Evolutionary conservation across 805 yeast species (phyloP).

Genomic region (Candida boidinii): DNA sequence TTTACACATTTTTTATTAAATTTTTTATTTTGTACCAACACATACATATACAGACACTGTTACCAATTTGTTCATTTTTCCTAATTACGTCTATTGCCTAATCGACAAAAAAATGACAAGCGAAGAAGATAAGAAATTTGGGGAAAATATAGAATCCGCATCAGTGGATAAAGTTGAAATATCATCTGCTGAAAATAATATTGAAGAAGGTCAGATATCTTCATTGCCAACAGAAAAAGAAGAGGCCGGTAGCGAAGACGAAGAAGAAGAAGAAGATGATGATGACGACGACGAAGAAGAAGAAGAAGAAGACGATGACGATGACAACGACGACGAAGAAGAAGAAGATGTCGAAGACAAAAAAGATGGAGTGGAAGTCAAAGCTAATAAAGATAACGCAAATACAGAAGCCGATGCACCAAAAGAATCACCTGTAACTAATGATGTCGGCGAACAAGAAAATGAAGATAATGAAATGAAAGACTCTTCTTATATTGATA

Average conservation of each 20-base stretch:
- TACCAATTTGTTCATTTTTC: too few relatives aligned
- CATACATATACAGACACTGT: too few relatives aligned
- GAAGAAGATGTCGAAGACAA: constrained; percentile 1
- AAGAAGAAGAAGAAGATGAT: constrained; percentile 1
- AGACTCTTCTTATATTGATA: too few relatives aligned
- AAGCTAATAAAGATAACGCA: background rate
- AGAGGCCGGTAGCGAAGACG: constrained; percentile 2
- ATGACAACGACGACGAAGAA: background rate
- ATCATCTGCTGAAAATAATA: background rate
- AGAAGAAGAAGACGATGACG: background rate
- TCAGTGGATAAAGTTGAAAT: background rate
- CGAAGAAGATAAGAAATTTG: too few relatives aligned
- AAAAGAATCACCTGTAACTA: too few relatives aligned
- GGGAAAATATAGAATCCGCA: too few relatives aligned
- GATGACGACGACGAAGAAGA: constrained; percentile 1
- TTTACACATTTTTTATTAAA: too few relatives aligned
- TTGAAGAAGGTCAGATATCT: background rate
- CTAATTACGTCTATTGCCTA: too few relatives aligned
- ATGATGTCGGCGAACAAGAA: too few relatives aligned
- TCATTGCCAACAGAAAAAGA: constrained; percentile 2
- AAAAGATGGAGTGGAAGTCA: background rate
- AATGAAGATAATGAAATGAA: too few relatives aligned
- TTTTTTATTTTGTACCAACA: too few relatives aligned
- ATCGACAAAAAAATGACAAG: too few relatives aligned
- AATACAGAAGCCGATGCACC: background rate